Percentiles rank a stretch among this genome's conserved stretches.
These are phyloP conservation scores for Arthrobotrys musiformis DNA, from an alignment of 2,329 filamentous ascomycete species.

Conservation along the genomic window DNA sequence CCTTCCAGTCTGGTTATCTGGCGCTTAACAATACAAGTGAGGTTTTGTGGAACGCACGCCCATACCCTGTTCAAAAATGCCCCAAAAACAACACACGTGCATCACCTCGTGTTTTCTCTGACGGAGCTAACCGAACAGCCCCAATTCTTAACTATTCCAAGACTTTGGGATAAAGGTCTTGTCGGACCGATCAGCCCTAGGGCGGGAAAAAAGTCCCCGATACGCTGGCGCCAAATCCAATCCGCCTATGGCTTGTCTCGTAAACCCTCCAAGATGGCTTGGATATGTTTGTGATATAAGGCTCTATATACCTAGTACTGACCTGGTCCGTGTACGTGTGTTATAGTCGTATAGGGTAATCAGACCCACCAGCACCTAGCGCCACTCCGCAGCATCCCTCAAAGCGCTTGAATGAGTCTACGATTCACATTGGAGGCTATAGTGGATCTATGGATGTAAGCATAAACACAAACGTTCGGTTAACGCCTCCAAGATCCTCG, in stretches of 20 bases:
- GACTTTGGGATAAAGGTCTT: not conserved
- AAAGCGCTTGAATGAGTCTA: not conserved
- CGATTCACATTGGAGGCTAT: not conserved
- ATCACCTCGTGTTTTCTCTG: not conserved
- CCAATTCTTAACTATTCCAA: not conserved
- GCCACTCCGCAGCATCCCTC: not conserved
- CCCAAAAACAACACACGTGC: conserved; percentile 5
- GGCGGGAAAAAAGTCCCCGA: not conserved
- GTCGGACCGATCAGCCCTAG: not conserved
- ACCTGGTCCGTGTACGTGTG: not conserved
- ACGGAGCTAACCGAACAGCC: conserved; percentile 14
- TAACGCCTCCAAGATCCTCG: not conserved
- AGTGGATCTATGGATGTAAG: not conserved
- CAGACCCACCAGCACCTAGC: not conserved
- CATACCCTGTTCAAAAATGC: not conserved
- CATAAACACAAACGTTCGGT: not conserved
- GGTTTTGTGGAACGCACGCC: conserved; percentile 5
- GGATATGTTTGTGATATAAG: not conserved
- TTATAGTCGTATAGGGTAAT: not conserved
- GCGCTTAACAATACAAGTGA: conserved; percentile 1
- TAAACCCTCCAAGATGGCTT: not conserved
- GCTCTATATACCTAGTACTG: not conserved
- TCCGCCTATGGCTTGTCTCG: conserved; percentile 9
- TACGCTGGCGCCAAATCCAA: not conserved
- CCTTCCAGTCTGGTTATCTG: not conserved